Evolutionary conservation across 345 rosid genomes (phyloP).

Genomic region (Hypericum androsaemum): DNA sequence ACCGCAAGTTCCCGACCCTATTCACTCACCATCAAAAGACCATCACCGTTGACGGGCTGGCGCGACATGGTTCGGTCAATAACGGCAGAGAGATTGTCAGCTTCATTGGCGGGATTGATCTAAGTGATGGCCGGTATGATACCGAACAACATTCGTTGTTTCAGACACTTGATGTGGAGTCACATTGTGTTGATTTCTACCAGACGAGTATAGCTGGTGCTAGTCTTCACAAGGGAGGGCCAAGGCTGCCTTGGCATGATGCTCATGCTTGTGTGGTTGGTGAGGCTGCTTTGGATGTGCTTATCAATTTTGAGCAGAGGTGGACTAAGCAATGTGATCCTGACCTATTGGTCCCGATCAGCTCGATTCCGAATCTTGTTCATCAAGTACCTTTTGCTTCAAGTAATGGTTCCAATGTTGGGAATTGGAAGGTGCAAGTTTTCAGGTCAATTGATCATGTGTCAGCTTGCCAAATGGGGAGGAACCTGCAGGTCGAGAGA

Average conservation of each 20-base stretch:
- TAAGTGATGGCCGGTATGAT: slow-evolving; percentile 72
- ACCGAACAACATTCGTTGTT: slow-evolving; percentile 81
- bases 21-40: slow-evolving; percentile 91
- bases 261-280: slow-evolving; percentile 59
- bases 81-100: slow-evolving; percentile 58
- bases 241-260: slow-evolving; percentile 94
- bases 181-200: slow-evolving; percentile 49
- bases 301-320: slow-evolving; percentile 71
- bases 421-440: slow-evolving; percentile 74
- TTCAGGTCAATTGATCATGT: slow-evolving; percentile 64
- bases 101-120: slow-evolving; percentile 77
- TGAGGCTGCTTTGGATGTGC: slow-evolving; percentile 63
- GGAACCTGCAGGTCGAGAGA: slow-evolving; percentile 38
- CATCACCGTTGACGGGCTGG: slow-evolving; percentile 42
- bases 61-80: slow-evolving; percentile 12
- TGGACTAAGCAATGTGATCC: slow-evolving; percentile 74
- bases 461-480: slow-evolving; percentile 42
- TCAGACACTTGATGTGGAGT: slow-evolving; percentile 34
- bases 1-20: slow-evolving; percentile 61
- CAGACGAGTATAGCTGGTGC: slow-evolving; percentile 66
- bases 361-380: slow-evolving; percentile 29
- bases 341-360: slow-evolving; percentile 34
- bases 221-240: slow-evolving; percentile 67
- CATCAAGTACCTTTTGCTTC: slow-evolving; percentile 20
- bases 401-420: slow-evolving; percentile 15